Percentiles rank a stretch among this genome's conserved stretches.
phyloP scores from a whole-genome alignment of 2,329 filamentous ascomycete genomes.

The Acarospora socialis region DNA sequence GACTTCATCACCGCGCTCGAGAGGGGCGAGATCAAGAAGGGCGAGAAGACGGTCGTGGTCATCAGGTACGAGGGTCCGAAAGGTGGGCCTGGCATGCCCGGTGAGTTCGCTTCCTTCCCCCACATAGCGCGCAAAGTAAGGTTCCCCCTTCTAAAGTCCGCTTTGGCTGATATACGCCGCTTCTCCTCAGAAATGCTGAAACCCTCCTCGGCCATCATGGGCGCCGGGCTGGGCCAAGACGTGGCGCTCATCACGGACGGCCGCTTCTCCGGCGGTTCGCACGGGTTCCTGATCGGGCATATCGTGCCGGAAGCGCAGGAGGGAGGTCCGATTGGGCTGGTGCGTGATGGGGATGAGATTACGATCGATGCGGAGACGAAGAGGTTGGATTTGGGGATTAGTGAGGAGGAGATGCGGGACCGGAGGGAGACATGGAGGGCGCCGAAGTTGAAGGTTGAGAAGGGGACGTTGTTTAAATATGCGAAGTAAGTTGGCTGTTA shows the following conservation, averaged over 20 bases:
- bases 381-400: conserved; percentile 50
- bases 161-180: conserved; percentile 4
- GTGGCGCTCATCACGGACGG: conserved; percentile 61
- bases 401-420: conserved; percentile 47
- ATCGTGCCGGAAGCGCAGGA: conserved; percentile 78
- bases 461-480: conserved; percentile 59
- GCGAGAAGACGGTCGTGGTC: conserved; percentile 62
- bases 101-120: conserved; percentile 5
- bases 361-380: conserved; percentile 68
- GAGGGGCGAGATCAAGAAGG: conserved; percentile 54
- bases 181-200: conserved; percentile 52
- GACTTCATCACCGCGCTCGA: conserved; percentile 55
- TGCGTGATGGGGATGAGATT: conserved; percentile 67
- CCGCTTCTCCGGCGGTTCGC: conserved; percentile 58
- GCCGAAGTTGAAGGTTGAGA: conserved; percentile 43
- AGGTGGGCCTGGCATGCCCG: conserved; percentile 57
- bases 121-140: too few species aligned
- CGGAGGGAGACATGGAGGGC: conserved; percentile 48
- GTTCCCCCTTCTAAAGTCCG: background rate
- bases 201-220: conserved; percentile 59
- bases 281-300: conserved; percentile 24
- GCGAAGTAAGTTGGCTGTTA: conserved; percentile 28
- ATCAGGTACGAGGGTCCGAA: conserved; percentile 64
- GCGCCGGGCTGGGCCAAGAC: conserved; percentile 53
- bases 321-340: conserved; percentile 70